phyloP scores from a whole-genome alignment of 164 flowering plant species.

The Nelumbo lutea region DNA sequence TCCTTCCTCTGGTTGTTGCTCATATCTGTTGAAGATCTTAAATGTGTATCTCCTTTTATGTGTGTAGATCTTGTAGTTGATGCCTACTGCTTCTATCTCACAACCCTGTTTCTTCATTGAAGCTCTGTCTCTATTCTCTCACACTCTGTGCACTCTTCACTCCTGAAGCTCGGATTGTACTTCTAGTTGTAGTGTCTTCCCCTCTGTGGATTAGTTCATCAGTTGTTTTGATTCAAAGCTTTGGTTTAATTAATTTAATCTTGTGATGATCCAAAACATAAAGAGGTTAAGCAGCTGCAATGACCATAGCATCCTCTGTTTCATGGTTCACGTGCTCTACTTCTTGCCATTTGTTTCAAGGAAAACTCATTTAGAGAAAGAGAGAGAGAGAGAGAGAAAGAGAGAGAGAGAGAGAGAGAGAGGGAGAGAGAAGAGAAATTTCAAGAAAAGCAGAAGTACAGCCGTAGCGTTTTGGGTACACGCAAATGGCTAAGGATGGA shows the following conservation, averaged over 20 bases:
- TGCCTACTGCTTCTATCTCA: conserved; percentile 81
- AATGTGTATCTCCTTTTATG: conserved; percentile 29
- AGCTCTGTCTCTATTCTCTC: neutral
- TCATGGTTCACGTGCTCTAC: conserved; percentile 9
- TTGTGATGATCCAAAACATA: neutral
- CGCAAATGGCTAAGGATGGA: too few species aligned
- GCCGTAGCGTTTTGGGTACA: too few species aligned
- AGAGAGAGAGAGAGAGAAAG: too few species aligned
- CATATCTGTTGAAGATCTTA: conserved; percentile 26
- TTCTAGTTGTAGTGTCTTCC: too few species aligned
- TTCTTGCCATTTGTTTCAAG: too few species aligned
- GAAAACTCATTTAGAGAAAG: too few species aligned
- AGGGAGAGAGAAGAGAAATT: too few species aligned
- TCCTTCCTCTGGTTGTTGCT: neutral
- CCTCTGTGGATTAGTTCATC: neutral
- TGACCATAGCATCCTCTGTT: neutral
- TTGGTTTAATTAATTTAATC: too few species aligned
- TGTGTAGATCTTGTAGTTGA: conserved; percentile 57
- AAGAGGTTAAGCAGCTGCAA: neutral
- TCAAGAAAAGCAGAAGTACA: too few species aligned
- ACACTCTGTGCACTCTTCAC: too few species aligned
- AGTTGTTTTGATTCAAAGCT: neutral
- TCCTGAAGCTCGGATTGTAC: neutral
- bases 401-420: too few species aligned
- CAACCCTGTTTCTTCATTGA: conserved; percentile 74